Conservation (phyloP, 2,329 filamentous ascomycete species). For the Pyricularia sp. region DNA sequence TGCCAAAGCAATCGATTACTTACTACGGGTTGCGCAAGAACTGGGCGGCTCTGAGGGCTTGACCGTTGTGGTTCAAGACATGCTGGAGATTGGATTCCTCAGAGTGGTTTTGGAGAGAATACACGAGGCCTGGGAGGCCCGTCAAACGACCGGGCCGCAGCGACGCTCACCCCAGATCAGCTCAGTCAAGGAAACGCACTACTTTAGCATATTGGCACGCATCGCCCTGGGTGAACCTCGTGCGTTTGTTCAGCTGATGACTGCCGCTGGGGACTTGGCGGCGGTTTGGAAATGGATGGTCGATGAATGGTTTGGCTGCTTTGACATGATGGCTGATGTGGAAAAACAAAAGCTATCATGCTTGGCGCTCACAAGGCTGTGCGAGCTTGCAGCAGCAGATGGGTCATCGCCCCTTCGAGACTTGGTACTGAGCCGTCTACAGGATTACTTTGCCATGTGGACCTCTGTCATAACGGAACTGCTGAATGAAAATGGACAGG, state of each 20-base stretch:
- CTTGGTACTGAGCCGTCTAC: constrained; percentile 51
- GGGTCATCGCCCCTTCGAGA: constrained; percentile 30
- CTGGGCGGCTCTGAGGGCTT: constrained; percentile 54
- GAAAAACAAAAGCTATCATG: constrained; percentile 63
- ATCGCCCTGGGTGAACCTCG: constrained; percentile 64
- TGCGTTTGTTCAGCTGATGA: constrained; percentile 53
- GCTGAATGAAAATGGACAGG: constrained; percentile 46
- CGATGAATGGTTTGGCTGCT: constrained; percentile 57
- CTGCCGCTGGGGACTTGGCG: constrained; percentile 30
- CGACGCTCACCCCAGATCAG: constrained; percentile 60
- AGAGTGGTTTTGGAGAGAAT: constrained; percentile 55
- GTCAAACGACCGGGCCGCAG: constrained; percentile 76
- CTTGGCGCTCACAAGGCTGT: constrained; percentile 61
- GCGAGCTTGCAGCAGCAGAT: constrained; percentile 46
- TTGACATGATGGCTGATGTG: constrained; percentile 57
- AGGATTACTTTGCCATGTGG: constrained; percentile 71
- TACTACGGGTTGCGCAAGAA: constrained; percentile 53
- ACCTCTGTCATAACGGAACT: constrained; percentile 59
- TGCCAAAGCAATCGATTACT: constrained; percentile 51
- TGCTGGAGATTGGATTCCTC: constrained; percentile 55
- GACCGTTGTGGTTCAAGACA: constrained; percentile 53
- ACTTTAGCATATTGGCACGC: constrained; percentile 73
- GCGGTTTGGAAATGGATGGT: constrained; percentile 51
- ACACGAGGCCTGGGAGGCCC: constrained; percentile 60
- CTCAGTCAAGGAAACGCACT: constrained; percentile 72